These are phyloP conservation scores for Linum tenue DNA, from an alignment of 345 rosid genomes.

Conservation along the genomic window DNA sequence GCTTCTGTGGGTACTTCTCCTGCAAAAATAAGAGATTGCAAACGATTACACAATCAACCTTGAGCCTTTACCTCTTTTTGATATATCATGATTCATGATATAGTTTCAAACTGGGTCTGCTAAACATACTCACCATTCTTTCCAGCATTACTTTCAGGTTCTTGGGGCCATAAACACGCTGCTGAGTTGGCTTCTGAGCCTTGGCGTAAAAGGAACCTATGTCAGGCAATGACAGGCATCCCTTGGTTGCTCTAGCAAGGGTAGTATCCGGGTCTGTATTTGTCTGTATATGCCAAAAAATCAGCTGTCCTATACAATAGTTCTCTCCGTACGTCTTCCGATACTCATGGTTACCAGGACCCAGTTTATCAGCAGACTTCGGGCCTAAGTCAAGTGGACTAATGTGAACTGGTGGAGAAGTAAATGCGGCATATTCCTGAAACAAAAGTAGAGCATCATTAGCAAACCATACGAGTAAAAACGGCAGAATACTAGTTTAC, in stretches of 20 bases:
- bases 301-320: conserved; percentile 92
- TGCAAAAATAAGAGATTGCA: conserved; percentile 18
- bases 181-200: conserved; percentile 70
- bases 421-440: conserved; percentile 69
- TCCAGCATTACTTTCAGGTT: conserved; percentile 59
- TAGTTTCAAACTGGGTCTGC: too few relatives aligned
- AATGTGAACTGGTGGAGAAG: conserved; percentile 81
- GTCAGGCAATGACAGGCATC: conserved; percentile 85
- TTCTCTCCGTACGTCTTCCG: conserved; percentile 83
- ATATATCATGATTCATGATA: too few relatives aligned
- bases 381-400: conserved; percentile 94
- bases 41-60: too few relatives aligned
- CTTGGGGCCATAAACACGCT: conserved; percentile 78
- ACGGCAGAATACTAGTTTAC: too few relatives aligned
- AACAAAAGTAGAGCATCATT: neutral
- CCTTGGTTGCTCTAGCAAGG: conserved; percentile 62
- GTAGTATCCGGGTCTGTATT: conserved; percentile 67
- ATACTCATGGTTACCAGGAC: conserved; percentile 59
- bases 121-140: conserved; percentile 54
- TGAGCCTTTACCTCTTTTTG: too few relatives aligned
- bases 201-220: conserved; percentile 81
- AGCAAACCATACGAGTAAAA: too few relatives aligned
- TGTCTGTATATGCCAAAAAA: conserved; percentile 92
- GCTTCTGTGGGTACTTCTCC: conserved; percentile 81
- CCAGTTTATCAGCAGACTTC: conserved; percentile 67